Conservation (phyloP, 208 protist species). For the Leishmania guyanensis region DNA sequence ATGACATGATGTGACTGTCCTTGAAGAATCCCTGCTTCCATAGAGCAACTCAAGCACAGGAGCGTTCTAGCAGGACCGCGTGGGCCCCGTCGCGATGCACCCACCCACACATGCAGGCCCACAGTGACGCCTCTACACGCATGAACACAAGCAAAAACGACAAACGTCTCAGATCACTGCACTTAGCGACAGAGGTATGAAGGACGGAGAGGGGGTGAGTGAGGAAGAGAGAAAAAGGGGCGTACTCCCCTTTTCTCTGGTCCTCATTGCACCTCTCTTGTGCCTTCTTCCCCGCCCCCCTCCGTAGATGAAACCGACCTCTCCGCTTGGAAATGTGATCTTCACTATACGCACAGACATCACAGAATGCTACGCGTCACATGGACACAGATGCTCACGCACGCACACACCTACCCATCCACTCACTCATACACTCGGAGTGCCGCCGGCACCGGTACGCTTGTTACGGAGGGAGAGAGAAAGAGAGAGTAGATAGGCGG, state of each 20-base stretch:
- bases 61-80: background rate
- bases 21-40: background rate
- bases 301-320: conserved; percentile 9
- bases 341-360: conserved; percentile 3
- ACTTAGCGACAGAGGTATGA: conserved; percentile 37
- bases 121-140: conserved; percentile 7
- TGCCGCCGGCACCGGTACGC: background rate
- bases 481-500: no score
- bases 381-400: background rate
- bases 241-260: background rate
- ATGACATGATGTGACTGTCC: background rate
- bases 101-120: background rate
- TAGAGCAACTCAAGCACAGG: background rate
- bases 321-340: conserved; percentile 46
- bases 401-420: background rate
- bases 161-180: conserved; percentile 35
- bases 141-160: background rate
- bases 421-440: background rate
- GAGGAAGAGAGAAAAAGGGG: background rate
- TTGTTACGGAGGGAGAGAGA: background rate
- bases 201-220: background rate
- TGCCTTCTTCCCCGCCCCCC: background rate
- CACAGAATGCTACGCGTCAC: background rate
- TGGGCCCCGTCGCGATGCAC: background rate
- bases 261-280: background rate